Conservation (phyloP, 495 filamentous ascomycete genomes). For the Penicillium pulvis region DNA sequence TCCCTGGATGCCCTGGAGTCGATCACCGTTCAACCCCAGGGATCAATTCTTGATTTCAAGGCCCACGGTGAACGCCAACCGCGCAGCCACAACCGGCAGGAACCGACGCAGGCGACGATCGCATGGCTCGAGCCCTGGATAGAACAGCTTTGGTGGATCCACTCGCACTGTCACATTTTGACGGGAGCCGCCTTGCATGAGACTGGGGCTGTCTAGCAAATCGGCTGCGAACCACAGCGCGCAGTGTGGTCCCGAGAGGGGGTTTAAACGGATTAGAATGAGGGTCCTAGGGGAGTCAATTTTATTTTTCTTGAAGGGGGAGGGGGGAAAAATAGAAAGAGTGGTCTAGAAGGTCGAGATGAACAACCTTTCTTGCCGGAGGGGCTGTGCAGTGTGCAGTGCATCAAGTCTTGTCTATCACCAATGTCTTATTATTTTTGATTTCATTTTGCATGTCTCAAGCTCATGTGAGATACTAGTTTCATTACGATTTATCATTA, state of each 20-base stretch:
- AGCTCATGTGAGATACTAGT: not conserved
- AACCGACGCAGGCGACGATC: constrained; percentile 31
- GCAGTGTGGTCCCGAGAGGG: not conserved
- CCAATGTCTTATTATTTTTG: not conserved
- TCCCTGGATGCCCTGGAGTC: not conserved
- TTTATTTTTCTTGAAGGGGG: not conserved
- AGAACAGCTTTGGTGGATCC: constrained; percentile 21
- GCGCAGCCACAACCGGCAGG: constrained; percentile 30
- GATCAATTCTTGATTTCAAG: constrained; percentile 6
- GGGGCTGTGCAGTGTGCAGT: not conserved
- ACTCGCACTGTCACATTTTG: constrained; percentile 30
- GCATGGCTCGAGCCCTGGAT: constrained; percentile 23
- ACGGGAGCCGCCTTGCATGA: constrained; percentile 29
- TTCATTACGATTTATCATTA: not conserved
- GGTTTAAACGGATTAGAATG: not conserved
- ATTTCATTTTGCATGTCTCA: not conserved
- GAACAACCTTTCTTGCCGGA: not conserved
- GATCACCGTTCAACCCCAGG: constrained; percentile 1
- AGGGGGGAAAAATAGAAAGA: not conserved
- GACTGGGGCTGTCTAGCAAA: constrained; percentile 19
- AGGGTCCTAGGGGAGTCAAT: not conserved
- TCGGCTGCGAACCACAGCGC: constrained; percentile 21
- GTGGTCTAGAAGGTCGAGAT: not conserved
- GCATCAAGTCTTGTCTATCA: not conserved
- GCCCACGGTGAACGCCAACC: constrained; percentile 19